A percentile compares a stretch with the other conserved stretches of the same genome.
phyloP scores from a whole-genome alignment of 2,329 filamentous ascomycete genomes.

The Neofusicoccum sp. region DNA sequence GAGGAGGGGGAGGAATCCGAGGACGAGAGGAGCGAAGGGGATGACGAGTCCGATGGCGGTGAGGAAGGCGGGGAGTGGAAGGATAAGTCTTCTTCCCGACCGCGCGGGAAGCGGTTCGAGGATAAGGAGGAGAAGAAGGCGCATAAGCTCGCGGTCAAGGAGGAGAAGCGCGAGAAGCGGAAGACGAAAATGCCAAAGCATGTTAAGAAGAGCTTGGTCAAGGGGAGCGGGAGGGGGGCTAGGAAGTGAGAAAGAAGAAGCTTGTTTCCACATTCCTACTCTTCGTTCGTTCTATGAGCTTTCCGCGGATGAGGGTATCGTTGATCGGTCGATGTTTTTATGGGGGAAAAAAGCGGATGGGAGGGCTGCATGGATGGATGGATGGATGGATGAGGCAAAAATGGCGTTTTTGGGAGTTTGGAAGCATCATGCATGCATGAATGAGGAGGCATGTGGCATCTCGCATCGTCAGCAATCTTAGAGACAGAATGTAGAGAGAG shows the following conservation, averaged over 20 bases:
- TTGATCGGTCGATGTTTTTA: not conserved
- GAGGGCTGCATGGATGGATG: not conserved
- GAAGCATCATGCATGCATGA: not conserved
- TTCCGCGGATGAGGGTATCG: no score
- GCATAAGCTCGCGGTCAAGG: slow-evolving; percentile 90
- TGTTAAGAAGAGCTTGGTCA: slow-evolving; percentile 85
- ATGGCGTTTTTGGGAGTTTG: not conserved
- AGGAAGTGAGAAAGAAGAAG: not conserved
- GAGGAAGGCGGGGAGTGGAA: slow-evolving; percentile 27
- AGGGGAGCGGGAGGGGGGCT: slow-evolving; percentile 27
- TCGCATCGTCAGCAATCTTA: no score
- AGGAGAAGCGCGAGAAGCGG: slow-evolving; percentile 90
- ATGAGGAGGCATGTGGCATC: not conserved
- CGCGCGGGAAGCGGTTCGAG: slow-evolving; percentile 63
- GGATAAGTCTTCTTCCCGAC: slow-evolving; percentile 33
- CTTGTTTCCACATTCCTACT: not conserved
- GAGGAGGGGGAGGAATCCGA: slow-evolving; percentile 42
- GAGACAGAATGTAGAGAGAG: no score
- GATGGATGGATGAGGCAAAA: not conserved
- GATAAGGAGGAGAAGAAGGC: slow-evolving; percentile 89
- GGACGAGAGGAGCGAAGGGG: slow-evolving; percentile 26
- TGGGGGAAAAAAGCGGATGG: not conserved
- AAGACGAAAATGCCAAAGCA: slow-evolving; percentile 97
- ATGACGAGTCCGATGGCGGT: slow-evolving; percentile 30
- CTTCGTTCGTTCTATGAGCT: not conserved